phyloP scores from a whole-genome alignment of 331 rosid species.

The Rosa hybrid region DNA sequence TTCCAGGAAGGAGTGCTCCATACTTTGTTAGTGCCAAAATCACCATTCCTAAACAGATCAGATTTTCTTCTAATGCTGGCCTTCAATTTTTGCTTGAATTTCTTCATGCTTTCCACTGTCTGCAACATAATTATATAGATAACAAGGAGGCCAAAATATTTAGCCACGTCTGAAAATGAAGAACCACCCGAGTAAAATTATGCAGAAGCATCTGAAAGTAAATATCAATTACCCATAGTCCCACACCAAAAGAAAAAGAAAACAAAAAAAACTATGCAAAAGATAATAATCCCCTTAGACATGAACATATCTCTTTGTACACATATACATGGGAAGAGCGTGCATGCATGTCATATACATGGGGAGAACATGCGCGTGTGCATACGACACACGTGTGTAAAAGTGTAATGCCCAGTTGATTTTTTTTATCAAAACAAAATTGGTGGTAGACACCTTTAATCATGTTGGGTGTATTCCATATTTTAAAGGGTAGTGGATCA shows the following conservation, averaged over 20 bases:
- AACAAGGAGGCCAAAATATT: not conserved
- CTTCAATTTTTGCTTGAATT: slow-evolving; percentile 28
- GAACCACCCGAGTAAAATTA: not conserved
- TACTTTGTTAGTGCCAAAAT: slow-evolving; percentile 39
- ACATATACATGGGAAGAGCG: no score
- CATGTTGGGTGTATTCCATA: no score
- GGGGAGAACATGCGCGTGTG: no score
- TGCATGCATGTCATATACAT: no score
- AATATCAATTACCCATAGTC: no score
- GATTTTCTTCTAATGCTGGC: slow-evolving; percentile 18
- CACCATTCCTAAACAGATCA: slow-evolving; percentile 43
- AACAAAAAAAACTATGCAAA: no score
- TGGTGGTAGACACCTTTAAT: no score
- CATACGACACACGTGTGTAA: no score
- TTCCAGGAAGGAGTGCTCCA: not conserved
- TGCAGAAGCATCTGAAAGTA: not conserved
- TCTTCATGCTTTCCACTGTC: slow-evolving; percentile 46
- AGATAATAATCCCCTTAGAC: not conserved
- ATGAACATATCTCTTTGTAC: not conserved
- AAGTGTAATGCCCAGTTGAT: no score
- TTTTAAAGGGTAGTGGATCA: no score
- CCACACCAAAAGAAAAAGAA: no score
- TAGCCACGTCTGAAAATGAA: not conserved
- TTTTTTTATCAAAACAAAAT: no score
- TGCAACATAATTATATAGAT: slow-evolving; percentile 18